These are phyloP conservation scores for Cytospora mali DNA, from an alignment of 2,329 filamentous ascomycete species.

Conservation along the genomic window DNA sequence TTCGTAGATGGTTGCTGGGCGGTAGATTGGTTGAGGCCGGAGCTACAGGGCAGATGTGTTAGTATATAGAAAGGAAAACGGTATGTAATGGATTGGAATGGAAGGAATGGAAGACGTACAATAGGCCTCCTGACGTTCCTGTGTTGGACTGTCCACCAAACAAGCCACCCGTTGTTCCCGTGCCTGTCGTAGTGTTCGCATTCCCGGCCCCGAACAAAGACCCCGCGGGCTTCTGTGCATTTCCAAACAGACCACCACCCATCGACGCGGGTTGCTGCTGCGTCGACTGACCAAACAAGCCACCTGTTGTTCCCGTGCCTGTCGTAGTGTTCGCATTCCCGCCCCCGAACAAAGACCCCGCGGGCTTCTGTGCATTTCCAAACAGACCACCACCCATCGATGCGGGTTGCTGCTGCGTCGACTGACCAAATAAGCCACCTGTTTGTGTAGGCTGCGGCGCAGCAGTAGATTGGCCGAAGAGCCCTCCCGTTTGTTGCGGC, in stretches of 20 bases:
- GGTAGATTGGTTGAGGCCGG: slow-evolving; percentile 30
- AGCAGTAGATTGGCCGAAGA: slow-evolving; percentile 29
- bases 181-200: slow-evolving; percentile 33
- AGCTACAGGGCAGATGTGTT: slow-evolving; percentile 1
- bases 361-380: slow-evolving; percentile 33
- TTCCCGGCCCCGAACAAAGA: slow-evolving; percentile 28
- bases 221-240: slow-evolving; percentile 26
- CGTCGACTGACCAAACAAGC: slow-evolving; percentile 38
- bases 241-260: slow-evolving; percentile 42
- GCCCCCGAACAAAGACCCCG: slow-evolving; percentile 28
- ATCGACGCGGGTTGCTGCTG: slow-evolving; percentile 29
- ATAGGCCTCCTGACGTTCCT: slow-evolving; percentile 31
- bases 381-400: slow-evolving; percentile 37
- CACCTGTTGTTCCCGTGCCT: slow-evolving; percentile 38
- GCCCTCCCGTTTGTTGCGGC: slow-evolving; percentile 18
- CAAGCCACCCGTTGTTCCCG: slow-evolving; percentile 35
- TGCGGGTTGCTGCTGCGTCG: slow-evolving; percentile 30
- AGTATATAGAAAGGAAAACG: background rate
- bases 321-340: slow-evolving; percentile 28
- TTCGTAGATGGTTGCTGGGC: slow-evolving; percentile 27
- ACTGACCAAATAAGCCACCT: slow-evolving; percentile 39
- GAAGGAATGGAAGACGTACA: slow-evolving; percentile 31
- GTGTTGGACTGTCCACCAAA: slow-evolving; percentile 29
- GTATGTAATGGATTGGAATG: no score
- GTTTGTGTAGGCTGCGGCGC: slow-evolving; percentile 29